Percentiles rank a stretch among this genome's conserved stretches.
Evolutionary conservation across 2,329 filamentous ascomycete species (phyloP).

Genomic region (Diaporthe velutina): DNA sequence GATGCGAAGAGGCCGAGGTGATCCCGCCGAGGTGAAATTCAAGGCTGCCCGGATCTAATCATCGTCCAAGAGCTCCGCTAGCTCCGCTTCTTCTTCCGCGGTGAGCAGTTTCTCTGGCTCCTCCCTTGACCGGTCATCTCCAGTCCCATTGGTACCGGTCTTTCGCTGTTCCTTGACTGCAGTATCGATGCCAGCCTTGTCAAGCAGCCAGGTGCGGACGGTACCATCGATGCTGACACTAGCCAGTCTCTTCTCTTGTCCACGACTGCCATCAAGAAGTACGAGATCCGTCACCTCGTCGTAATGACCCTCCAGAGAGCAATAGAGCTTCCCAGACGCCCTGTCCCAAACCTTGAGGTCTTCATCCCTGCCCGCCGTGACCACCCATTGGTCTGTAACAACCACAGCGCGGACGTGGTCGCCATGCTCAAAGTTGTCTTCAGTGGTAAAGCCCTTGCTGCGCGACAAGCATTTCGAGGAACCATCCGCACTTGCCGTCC

Average conservation of each 20-base stretch:
- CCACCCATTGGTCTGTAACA: conserved; percentile 80
- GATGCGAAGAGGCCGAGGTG: not conserved
- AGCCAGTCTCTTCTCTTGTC: conserved; percentile 67
- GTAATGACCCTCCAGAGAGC: conserved; percentile 85
- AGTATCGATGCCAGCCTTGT: conserved; percentile 67
- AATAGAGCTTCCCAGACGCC: conserved; percentile 78
- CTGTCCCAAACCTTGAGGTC: conserved; percentile 91
- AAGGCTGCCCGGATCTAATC: conserved; percentile 55
- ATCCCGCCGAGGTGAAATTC: not conserved
- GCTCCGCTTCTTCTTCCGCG: conserved; percentile 89
- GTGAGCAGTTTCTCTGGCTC: conserved; percentile 71
- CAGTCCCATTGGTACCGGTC: conserved; percentile 62
- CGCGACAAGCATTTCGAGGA: conserved; percentile 84
- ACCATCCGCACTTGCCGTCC: conserved; percentile 94
- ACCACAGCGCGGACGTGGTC: conserved; percentile 91
- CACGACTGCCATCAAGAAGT: conserved; percentile 62
- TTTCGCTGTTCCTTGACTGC: conserved; percentile 63
- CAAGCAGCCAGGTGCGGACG: conserved; percentile 84
- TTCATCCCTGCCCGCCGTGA: conserved; percentile 93
- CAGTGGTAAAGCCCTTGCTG: conserved; percentile 75
- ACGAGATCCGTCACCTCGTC: conserved; percentile 91
- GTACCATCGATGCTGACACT: conserved; percentile 94
- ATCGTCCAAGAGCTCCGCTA: conserved; percentile 91
- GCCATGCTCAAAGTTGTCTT: conserved; percentile 82
- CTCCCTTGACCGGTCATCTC: conserved; percentile 61